A percentile compares a stretch with the other conserved stretches of the same genome.
These are phyloP conservation scores for Lycium ferocissimum DNA, from an alignment of 257 asterid genomes.

Conservation along the genomic window DNA sequence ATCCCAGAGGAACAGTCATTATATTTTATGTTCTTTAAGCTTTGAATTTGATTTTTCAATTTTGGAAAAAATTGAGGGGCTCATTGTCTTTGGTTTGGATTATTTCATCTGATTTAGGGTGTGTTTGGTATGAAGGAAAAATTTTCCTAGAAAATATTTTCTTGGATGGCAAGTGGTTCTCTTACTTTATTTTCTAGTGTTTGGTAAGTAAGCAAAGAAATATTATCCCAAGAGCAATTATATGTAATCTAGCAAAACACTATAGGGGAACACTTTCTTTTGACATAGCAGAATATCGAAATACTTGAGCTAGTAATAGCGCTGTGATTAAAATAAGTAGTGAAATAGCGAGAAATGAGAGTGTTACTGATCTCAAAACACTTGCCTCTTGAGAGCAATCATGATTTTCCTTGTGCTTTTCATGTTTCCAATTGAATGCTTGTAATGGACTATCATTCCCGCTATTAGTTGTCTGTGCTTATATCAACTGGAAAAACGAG, in stretches of 20 bases:
- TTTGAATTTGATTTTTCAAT: neutral
- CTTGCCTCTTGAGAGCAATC: neutral
- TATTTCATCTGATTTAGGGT: neutral
- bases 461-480: too few relatives aligned
- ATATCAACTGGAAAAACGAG: neutral
- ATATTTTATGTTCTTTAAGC: too few relatives aligned
- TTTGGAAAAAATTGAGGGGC: neutral
- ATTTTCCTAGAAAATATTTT: too few relatives aligned
- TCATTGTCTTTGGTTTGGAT: neutral
- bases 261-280: neutral
- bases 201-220: too few relatives aligned
- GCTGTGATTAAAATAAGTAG: neutral
- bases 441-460: neutral
- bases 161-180: too few relatives aligned
- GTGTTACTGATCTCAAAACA: neutral
- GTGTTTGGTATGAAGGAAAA: too few relatives aligned
- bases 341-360: neutral
- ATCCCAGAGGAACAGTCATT: too few relatives aligned
- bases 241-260: too few relatives aligned
- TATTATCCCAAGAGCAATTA: too few relatives aligned
- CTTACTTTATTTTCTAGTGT: too few relatives aligned
- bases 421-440: neutral
- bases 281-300: accelerated
- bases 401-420: neutral
- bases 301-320: neutral